Conservation (phyloP, 331 rosid genomes). For the Pyracantha coccinea region DNA sequence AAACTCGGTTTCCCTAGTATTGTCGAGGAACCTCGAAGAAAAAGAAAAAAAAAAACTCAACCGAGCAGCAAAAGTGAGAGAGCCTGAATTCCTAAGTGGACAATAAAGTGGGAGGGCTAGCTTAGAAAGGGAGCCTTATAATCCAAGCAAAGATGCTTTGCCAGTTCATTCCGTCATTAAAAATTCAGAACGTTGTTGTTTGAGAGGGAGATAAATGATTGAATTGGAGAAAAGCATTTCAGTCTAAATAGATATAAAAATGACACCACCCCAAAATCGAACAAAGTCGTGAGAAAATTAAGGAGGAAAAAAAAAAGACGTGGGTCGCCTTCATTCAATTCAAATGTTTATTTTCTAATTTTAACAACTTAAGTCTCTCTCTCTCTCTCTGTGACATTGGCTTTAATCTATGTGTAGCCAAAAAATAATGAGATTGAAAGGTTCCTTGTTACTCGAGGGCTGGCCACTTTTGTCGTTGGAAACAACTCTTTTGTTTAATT, state of each 20-base stretch:
- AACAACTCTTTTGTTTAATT: constrained; percentile 38
- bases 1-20: background rate
- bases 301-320: constrained; percentile 22
- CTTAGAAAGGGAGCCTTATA: constrained; percentile 41
- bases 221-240: constrained; percentile 30
- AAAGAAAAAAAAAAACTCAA: constrained; percentile 7
- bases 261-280: constrained; percentile 19
- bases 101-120: constrained; percentile 12
- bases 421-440: constrained; percentile 28
- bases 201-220: constrained; percentile 72
- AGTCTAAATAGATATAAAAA: constrained; percentile 22
- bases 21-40: background rate
- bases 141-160: constrained; percentile 70
- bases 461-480: constrained; percentile 75
- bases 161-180: constrained; percentile 68
- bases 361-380: constrained; percentile 14
- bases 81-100: constrained; percentile 7
- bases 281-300: constrained; percentile 13
- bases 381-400: constrained; percentile 15
- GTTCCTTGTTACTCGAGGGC: constrained; percentile 46
- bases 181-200: constrained; percentile 40
- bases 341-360: constrained; percentile 12
- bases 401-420: constrained; percentile 8
- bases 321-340: constrained; percentile 45
- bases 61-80: background rate